phyloP scores from a whole-genome alignment of 2,329 filamentous ascomycete genomes.

The Alternaria viburni region DNA sequence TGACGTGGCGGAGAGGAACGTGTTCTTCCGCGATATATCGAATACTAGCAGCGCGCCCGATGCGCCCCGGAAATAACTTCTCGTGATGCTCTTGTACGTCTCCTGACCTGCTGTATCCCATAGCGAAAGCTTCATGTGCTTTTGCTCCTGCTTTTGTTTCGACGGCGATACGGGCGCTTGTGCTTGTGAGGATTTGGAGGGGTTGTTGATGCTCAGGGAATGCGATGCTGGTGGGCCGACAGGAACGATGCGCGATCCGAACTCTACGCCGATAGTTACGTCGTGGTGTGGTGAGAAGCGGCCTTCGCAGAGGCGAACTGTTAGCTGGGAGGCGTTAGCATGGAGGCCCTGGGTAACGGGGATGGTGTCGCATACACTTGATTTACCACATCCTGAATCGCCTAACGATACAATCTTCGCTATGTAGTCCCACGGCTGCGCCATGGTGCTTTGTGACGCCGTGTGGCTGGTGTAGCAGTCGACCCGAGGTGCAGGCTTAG shows the following conservation, averaged over 20 bases:
- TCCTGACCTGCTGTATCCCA: constrained; percentile 98
- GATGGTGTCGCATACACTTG: constrained; percentile 57
- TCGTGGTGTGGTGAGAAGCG: constrained; percentile 94
- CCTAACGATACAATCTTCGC: constrained; percentile 98
- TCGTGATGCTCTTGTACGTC: constrained; percentile 94
- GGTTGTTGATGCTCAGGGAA: constrained; percentile 62
- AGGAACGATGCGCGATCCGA: constrained; percentile 89
- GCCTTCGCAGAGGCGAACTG: constrained; percentile 94
- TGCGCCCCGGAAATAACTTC: constrained; percentile 89
- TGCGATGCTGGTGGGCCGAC: constrained; percentile 81
- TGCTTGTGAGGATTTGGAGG: constrained; percentile 30
- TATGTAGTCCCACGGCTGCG: constrained; percentile 94
- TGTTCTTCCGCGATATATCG: constrained; percentile 84
- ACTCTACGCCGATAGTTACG: constrained; percentile 96
- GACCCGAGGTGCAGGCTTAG: background rate
- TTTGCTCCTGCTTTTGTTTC: constrained; percentile 54
- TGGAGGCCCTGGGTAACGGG: background rate
- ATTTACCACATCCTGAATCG: constrained; percentile 96
- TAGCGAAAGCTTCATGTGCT: constrained; percentile 91
- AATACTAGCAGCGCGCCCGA: constrained; percentile 85
- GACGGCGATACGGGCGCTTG: constrained; percentile 26
- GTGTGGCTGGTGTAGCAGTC: background rate
- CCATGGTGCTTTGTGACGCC: constrained; percentile 43
- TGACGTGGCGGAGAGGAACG: constrained; percentile 85
- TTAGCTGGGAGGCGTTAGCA: constrained; percentile 62